Conservation (phyloP, 371 early-diverging fungal species). For the Gilbertella persicaria region DNA sequence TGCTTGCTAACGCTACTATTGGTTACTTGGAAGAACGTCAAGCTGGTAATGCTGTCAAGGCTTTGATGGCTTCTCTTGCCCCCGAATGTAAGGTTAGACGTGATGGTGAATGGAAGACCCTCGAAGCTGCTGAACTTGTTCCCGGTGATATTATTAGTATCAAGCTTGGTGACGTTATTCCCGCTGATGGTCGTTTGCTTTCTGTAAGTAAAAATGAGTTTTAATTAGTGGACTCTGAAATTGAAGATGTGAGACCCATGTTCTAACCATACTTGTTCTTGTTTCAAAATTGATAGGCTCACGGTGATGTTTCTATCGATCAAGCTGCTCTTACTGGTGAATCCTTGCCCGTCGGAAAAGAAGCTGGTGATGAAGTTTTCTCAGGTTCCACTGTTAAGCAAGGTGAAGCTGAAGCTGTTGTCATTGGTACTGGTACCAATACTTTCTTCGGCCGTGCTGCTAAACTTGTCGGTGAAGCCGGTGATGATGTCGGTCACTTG, state of each 20-base stretch:
- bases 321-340: slow-evolving; percentile 89
- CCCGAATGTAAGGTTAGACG: slow-evolving; percentile 72
- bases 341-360: slow-evolving; percentile 73
- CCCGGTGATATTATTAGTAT: slow-evolving; percentile 76
- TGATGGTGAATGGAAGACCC: slow-evolving; percentile 56
- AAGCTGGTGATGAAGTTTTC: slow-evolving; percentile 68
- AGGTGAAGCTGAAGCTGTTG: slow-evolving; percentile 88
- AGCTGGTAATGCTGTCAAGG: slow-evolving; percentile 77
- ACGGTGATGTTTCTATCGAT: slow-evolving; percentile 63
- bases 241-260: slow-evolving; percentile 10
- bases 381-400: slow-evolving; percentile 88
- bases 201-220: slow-evolving; percentile 34
- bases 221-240: background rate
- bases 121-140: slow-evolving; percentile 60
- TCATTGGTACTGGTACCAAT: slow-evolving; percentile 81
- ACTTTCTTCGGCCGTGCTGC: slow-evolving; percentile 93
- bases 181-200: slow-evolving; percentile 71
- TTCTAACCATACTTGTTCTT: slow-evolving; percentile 50
- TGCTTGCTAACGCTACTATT: slow-evolving; percentile 82
- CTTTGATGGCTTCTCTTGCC: slow-evolving; percentile 72
- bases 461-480: slow-evolving; percentile 74
- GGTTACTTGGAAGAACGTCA: slow-evolving; percentile 86
- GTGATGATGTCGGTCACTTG: slow-evolving; percentile 87
- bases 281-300: slow-evolving; percentile 43
- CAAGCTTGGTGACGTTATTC: slow-evolving; percentile 78